A percentile compares a stretch with the other conserved stretches of the same genome.
phyloP scores from a whole-genome alignment of 192 early-diverging fungal species.

The Powellomyces hirtus region DNA sequence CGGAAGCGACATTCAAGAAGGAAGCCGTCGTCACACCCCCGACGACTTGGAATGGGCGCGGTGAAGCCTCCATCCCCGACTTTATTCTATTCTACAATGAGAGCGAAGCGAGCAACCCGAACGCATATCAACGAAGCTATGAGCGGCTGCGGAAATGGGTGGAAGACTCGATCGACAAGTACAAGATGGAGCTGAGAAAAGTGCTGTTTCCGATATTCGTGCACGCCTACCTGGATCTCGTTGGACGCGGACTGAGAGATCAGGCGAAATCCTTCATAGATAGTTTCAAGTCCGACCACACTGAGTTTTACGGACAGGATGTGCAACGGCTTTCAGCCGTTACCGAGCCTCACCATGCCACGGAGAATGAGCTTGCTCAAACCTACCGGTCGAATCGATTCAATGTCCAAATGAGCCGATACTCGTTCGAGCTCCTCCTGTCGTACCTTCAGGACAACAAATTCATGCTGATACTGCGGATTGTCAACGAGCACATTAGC shows the following conservation, averaged over 20 bases:
- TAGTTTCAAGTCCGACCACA: slow-evolving; percentile 71
- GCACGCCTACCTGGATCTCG: slow-evolving; percentile 85
- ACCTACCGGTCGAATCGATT: slow-evolving; percentile 83
- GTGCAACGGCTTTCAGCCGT: slow-evolving; percentile 67
- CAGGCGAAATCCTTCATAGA: slow-evolving; percentile 73
- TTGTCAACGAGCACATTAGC: slow-evolving; percentile 89
- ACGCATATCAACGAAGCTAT: slow-evolving; percentile 81
- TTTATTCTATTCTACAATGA: slow-evolving; percentile 68
- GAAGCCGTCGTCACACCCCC: slow-evolving; percentile 14
- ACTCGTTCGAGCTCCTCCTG: slow-evolving; percentile 85
- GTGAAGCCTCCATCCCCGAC: slow-evolving; percentile 60
- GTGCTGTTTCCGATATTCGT: slow-evolving; percentile 91
- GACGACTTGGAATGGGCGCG: background rate
- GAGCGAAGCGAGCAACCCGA: slow-evolving; percentile 73
- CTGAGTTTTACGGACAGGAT: slow-evolving; percentile 72
- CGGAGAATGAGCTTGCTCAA: slow-evolving; percentile 78
- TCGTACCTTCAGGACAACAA: slow-evolving; percentile 92
- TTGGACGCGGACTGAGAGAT: slow-evolving; percentile 56
- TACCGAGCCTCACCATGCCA: slow-evolving; percentile 69
- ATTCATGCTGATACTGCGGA: slow-evolving; percentile 79
- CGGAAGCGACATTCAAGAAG: slow-evolving; percentile 23
- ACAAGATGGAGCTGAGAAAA: slow-evolving; percentile 82
- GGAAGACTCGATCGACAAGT: slow-evolving; percentile 90
- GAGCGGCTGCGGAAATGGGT: slow-evolving; percentile 79
- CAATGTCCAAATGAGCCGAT: slow-evolving; percentile 77